These are phyloP conservation scores for Mytilinidion resinicola DNA, from an alignment of 495 filamentous ascomycete species.

Conservation along the genomic window DNA sequence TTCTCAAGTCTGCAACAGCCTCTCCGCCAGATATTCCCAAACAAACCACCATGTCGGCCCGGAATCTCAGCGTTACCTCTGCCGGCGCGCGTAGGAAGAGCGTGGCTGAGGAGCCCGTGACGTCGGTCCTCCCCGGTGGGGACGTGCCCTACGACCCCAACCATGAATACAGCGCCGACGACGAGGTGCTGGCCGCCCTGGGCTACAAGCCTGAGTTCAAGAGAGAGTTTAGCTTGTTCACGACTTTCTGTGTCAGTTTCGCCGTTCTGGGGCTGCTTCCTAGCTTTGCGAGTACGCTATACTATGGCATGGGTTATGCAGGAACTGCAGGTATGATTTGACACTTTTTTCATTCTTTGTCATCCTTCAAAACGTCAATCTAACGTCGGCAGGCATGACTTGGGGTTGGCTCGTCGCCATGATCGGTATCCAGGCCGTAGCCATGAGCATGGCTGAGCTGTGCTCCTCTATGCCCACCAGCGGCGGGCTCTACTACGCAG, in stretches of 20 bases:
- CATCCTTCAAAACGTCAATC: background rate
- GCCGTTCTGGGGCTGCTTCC: conserved; percentile 69
- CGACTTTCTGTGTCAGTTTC: conserved; percentile 73
- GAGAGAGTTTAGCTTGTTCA: conserved; percentile 77
- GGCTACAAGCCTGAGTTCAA: conserved; percentile 81
- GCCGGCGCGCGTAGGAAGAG: conserved; percentile 18
- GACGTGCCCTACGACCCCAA: conserved; percentile 53
- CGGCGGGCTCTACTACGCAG: conserved; percentile 73
- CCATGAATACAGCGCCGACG: conserved; percentile 51
- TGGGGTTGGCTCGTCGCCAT: conserved; percentile 79
- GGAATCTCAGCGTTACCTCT: conserved; percentile 22
- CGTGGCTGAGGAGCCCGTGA: conserved; percentile 53
- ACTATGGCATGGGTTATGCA: conserved; percentile 77
- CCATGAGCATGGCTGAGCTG: conserved; percentile 60
- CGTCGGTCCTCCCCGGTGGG: conserved; percentile 59
- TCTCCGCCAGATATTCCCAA: conserved; percentile 2
- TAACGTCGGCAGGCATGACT: conserved; percentile 54
- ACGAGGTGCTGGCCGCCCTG: conserved; percentile 61
- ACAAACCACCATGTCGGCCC: conserved; percentile 14
- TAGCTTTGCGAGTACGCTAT: conserved; percentile 67
- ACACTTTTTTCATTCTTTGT: background rate
- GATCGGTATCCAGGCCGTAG: conserved; percentile 68
- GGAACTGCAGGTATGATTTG: conserved; percentile 50
- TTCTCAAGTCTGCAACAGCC: conserved; percentile 8
- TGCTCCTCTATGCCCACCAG: conserved; percentile 66